Conservation (phyloP, 2,329 filamentous ascomycete genomes). For the Balansia obtecta region DNA sequence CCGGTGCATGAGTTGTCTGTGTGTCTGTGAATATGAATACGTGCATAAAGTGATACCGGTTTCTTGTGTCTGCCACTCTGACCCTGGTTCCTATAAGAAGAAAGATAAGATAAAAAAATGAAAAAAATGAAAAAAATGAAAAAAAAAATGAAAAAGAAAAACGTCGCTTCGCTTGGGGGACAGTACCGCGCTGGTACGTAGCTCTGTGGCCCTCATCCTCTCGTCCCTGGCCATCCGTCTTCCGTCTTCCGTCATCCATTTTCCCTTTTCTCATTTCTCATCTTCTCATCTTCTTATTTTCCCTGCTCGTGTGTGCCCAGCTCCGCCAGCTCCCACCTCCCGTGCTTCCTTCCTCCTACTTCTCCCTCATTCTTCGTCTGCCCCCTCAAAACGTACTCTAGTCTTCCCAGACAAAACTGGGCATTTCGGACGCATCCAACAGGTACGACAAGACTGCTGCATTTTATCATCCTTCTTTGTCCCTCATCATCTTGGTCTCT, state of each 20-base stretch:
- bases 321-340: background rate
- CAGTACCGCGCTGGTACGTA: no score
- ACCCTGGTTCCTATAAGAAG: no score
- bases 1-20: no score
- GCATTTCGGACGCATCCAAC: background rate
- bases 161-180: no score
- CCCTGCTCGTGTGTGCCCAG: background rate
- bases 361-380: slow-evolving; percentile 1
- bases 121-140: no score
- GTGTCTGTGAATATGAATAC: no score
- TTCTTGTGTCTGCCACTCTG: no score
- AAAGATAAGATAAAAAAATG: no score
- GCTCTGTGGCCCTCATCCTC: background rate
- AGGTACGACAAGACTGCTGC: slow-evolving; percentile 4
- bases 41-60: no score
- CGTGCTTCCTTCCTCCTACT: slow-evolving; percentile 4
- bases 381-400: background rate
- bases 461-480: slow-evolving; percentile 4
- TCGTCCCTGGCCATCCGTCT: background rate
- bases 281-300: slow-evolving; percentile 1
- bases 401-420: background rate
- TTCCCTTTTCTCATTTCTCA: background rate
- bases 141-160: no score
- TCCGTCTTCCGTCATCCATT: slow-evolving; percentile 6
- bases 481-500: slow-evolving; percentile 5